Base-by-base conservation (phyloP, 2,329 filamentous ascomycete genomes). In the Periglandula ipomoeae region DNA sequence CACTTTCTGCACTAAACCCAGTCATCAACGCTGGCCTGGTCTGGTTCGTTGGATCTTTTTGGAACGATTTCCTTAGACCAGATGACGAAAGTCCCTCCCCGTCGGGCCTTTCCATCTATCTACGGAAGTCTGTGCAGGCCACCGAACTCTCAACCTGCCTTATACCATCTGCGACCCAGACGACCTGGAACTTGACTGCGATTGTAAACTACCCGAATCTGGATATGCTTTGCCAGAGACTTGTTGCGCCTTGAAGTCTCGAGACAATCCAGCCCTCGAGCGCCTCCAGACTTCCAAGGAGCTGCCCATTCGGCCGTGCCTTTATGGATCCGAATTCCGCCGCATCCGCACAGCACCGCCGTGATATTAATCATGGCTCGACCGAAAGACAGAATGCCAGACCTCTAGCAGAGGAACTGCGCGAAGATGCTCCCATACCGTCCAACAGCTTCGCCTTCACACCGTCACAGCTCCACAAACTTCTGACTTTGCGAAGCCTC, bases 401-500 rank as follows among this genome's bases (percentile, higher is more conserved):
- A 24, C 23, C 50, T 32, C 30, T 48, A 13, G 46, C 52, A 6
- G 39, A 53, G 48, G 61, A 65, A 48, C 50, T 66, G 37, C 53
- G 50, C 44, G 53, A 61, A 19, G 57, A 62, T 23, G 44, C 53
- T 5, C 60, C 58, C 27, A 46, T 59, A 17, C 52, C 58, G 10
- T 54, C 55, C 48, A 76, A 74, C 56, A 69, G 65, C 6, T 80
- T 80, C 51, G 76, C 74, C 11, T 80, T 79, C 50, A 70, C 72
- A 0, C 73, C 76, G 2, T 68, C 69, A 4, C 75, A 79, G 49
- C 63, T 80, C 3, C 73, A 74, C 58, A 76, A 74, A 50, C 68
- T 80, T 27, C 57, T 77, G 26, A 73, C 70, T n/a, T 68, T 72
- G 22, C 73, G 75, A 47, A 74, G 65, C 17, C 61, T 76, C 6